Percentiles rank a stretch among this genome's conserved stretches.
Conservation (phyloP, 1,139 yeast species). For the Pichia cactophila region DNA sequence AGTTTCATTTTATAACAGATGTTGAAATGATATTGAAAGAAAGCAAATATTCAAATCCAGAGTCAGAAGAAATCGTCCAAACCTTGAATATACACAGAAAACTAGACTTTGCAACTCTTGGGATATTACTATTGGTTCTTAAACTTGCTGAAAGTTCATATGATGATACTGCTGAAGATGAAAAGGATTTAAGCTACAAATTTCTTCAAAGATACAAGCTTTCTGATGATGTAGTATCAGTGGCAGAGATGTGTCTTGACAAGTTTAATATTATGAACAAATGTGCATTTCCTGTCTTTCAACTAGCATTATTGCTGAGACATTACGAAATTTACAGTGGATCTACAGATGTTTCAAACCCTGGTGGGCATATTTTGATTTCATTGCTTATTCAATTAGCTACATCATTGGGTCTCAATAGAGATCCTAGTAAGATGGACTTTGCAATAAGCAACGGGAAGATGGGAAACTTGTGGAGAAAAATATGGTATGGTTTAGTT, state of each 20-base stretch:
- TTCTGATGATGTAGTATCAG: constrained; percentile 36
- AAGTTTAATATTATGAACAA: constrained; percentile 44
- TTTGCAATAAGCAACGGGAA: constrained; percentile 12
- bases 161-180: constrained; percentile 16
- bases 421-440: constrained; percentile 39
- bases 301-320: constrained; percentile 39
- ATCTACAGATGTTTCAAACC: constrained; percentile 34
- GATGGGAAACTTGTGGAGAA: constrained; percentile 38
- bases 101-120: constrained; percentile 42
- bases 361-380: constrained; percentile 38
- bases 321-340: constrained; percentile 37
- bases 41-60: constrained; percentile 10
- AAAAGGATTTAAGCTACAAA: constrained; percentile 30
- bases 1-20: constrained; percentile 29
- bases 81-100: constrained; percentile 31
- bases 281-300: constrained; percentile 43
- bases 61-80: constrained; percentile 19
- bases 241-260: constrained; percentile 47
- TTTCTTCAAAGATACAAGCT: constrained; percentile 43
- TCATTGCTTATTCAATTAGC: constrained; percentile 45
- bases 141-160: constrained; percentile 36
- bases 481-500: constrained; percentile 45
- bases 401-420: constrained; percentile 42
- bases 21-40: constrained; percentile 26
- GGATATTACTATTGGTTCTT: constrained; percentile 35